Percentiles rank a stretch among this genome's conserved stretches.
Conservation (phyloP, 495 filamentous ascomycete genomes). For the Tuber indicum region DNA sequence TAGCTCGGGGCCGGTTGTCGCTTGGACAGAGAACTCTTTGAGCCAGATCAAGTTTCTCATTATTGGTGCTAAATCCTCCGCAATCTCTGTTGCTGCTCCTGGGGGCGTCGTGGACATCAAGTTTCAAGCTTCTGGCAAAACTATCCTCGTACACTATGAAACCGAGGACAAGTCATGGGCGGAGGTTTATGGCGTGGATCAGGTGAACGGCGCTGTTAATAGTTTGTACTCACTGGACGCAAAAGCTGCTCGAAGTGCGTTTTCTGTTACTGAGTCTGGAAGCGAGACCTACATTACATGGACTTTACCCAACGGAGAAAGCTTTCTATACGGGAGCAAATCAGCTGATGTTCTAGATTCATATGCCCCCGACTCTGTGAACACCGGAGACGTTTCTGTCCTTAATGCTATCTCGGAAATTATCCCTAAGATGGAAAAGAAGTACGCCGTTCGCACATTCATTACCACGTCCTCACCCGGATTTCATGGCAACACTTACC, state of each 20-base stretch:
- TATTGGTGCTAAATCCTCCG: slow-evolving; percentile 10
- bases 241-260: slow-evolving; percentile 60
- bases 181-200: slow-evolving; percentile 76
- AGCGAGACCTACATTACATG: slow-evolving; percentile 80
- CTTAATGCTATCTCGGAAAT: slow-evolving; percentile 77
- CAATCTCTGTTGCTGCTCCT: slow-evolving; percentile 42
- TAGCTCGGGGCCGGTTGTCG: slow-evolving; percentile 16
- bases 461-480: slow-evolving; percentile 53
- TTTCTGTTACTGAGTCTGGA: slow-evolving; percentile 68
- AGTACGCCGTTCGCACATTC: slow-evolving; percentile 71
- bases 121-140: slow-evolving; percentile 70
- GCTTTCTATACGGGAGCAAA: slow-evolving; percentile 23
- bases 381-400: slow-evolving; percentile 42
- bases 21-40: slow-evolving; percentile 33
- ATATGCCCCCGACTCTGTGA: slow-evolving; percentile 38
- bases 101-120: slow-evolving; percentile 60
- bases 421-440: slow-evolving; percentile 55
- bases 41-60: slow-evolving; percentile 28
- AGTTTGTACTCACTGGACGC: slow-evolving; percentile 69
- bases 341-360: slow-evolving; percentile 18
- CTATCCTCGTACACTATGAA: slow-evolving; percentile 75
- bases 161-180: slow-evolving; percentile 66
- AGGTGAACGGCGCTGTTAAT: slow-evolving; percentile 56
- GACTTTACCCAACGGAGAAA: slow-evolving; percentile 33
- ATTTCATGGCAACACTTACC: slow-evolving; percentile 65